A percentile compares a stretch with the other conserved stretches of the same genome.
Conservation (phyloP, 192 early-diverging fungal species). For the Rhizoclosmatium sp. region DNA sequence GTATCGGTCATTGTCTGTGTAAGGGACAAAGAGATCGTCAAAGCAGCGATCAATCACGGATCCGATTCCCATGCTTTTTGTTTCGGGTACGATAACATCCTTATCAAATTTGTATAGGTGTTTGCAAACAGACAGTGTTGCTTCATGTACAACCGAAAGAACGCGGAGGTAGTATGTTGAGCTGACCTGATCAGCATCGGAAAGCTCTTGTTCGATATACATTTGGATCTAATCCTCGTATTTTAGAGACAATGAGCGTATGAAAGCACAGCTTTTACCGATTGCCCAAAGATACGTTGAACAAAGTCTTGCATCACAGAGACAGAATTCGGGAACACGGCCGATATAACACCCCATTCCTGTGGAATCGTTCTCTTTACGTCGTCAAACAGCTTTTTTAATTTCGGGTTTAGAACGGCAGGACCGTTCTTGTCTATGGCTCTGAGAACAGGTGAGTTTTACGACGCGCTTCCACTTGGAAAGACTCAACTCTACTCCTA, state of each 20-base stretch:
- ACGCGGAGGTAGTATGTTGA: constrained; percentile 83
- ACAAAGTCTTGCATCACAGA: constrained; percentile 93
- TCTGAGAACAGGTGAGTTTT: background rate
- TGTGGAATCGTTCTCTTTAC: constrained; percentile 81
- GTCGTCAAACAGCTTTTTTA: constrained; percentile 73
- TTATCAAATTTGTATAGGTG: constrained; percentile 85
- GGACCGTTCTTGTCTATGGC: background rate
- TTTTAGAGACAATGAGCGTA: background rate
- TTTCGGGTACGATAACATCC: constrained; percentile 53
- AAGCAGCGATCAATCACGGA: constrained; percentile 86
- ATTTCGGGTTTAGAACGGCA: constrained; percentile 59
- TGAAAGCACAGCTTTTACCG: constrained; percentile 57
- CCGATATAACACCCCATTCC: constrained; percentile 92
- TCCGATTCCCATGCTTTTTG: constrained; percentile 62
- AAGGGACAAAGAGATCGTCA: constrained; percentile 95
- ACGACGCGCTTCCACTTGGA: too few species aligned
- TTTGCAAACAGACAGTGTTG: constrained; percentile 74
- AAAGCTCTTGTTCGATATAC: constrained; percentile 83
- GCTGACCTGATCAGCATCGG: constrained; percentile 72
- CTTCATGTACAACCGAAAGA: constrained; percentile 74
- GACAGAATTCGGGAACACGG: constrained; percentile 91
- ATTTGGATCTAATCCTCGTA: constrained; percentile 76
- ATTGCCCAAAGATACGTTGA: constrained; percentile 94
- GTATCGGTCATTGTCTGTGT: constrained; percentile 88
- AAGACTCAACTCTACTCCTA: constrained; percentile 11